phyloP scores from a whole-genome alignment of 78 protist species.

The Guillardia theta region DNA sequence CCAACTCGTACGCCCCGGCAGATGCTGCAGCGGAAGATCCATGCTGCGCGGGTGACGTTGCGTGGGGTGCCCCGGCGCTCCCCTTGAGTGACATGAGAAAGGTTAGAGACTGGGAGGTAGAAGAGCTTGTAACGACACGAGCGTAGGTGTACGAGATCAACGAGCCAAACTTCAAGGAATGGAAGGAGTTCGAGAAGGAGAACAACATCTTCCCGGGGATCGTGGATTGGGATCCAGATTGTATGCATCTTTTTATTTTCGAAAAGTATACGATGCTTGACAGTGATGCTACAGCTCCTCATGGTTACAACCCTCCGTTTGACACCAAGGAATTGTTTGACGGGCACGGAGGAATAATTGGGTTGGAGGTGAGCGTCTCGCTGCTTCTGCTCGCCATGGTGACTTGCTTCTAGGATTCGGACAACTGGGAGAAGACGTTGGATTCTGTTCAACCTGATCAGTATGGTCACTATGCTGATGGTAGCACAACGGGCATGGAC shows the following conservation, averaged over 20 bases:
- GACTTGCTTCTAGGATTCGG: too few relatives aligned
- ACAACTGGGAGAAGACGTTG: not conserved
- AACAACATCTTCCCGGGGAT: not conserved
- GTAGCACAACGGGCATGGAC: not conserved
- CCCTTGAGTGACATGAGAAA: not conserved
- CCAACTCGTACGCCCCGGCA: not conserved
- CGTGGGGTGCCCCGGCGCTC: not conserved
- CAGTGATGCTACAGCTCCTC: too few relatives aligned
- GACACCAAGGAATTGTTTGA: not conserved
- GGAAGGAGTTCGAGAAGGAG: not conserved
- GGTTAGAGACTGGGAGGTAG: too few relatives aligned
- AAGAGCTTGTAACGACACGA: too few relatives aligned
- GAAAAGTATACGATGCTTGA: too few relatives aligned
- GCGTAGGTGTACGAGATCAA: not conserved
- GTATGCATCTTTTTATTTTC: too few relatives aligned
- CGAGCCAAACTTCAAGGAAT: conserved; percentile 20
- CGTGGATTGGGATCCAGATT: not conserved
- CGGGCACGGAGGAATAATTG: conserved; percentile 3
- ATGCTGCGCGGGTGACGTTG: not conserved
- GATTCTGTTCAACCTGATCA: not conserved
- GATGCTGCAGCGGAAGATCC: not conserved
- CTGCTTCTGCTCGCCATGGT: too few relatives aligned
- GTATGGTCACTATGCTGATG: not conserved
- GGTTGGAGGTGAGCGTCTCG: not conserved
- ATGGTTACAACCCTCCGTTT: not conserved